Evolutionary conservation across 73 alveolate genomes (phyloP), one percentile per base, ranked within the genome.

Genomic region (Paramecium caudatum): DNA sequence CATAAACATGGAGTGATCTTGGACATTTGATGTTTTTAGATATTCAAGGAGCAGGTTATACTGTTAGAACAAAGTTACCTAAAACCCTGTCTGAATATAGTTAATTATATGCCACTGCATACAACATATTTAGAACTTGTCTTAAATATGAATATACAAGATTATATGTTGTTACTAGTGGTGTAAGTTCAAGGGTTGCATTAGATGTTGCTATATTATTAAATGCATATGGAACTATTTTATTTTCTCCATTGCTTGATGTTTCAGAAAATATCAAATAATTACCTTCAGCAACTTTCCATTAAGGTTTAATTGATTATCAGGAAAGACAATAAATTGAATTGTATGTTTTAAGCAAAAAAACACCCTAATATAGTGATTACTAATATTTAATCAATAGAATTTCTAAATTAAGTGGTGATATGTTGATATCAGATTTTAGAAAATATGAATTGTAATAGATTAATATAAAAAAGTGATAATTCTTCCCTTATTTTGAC

Each of bases 191-290:
- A 55, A 55, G 30, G n/a, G 80, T 55, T 5, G 80, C 80, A 2
- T 10, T 55, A 9, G 80, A 55, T 27, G 46, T 55, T 2, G 80
- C 80, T 23, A 9, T 55, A 10, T 5, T 27, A 25, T 55, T 55
- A 23, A 19, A 55, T 10, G 80, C 80, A 55, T 55, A 55, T 55
- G 80, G 80, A 55, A 55, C 80, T 9, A 55, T 50, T 21, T 50
- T 50, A 0, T 50, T 19, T 55, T 55, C 45, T 55, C 46, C 46
- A 27, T 55, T 55, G 30, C 30, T 55, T 12, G 13, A 4, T 55
- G 23, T 5, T 55, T 55, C 30, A 2, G 46, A 55, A 23, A 55
- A 55, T 7, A 1, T 23, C 25, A 1, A 23, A 9, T 55, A 23
- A 0, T 55, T 23, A 55, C 37, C 37, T 12, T 9, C n/a, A 1